Percentiles rank a stretch among this genome's conserved stretches.
These are phyloP conservation scores for Seiridium unicorne DNA, from an alignment of 2,329 filamentous ascomycete species.

Conservation along the genomic window DNA sequence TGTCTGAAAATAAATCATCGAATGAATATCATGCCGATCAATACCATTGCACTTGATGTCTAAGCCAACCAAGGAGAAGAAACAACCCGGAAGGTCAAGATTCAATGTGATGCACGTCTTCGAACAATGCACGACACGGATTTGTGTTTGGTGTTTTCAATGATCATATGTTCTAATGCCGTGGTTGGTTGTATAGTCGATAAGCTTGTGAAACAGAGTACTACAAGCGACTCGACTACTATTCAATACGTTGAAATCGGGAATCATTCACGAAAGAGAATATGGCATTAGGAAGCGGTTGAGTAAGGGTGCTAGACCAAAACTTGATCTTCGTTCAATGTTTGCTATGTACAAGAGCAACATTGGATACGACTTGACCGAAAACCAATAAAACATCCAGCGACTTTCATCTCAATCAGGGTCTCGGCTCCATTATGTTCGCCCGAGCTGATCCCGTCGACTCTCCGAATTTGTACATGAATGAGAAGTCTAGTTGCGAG, in stretches of 20 bases:
- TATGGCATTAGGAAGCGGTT: neutral
- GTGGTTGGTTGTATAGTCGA: no score
- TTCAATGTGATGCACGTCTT: no score
- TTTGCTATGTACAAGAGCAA: constrained; percentile 14
- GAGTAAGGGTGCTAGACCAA: constrained; percentile 22
- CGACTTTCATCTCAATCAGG: constrained; percentile 2
- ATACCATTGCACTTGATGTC: no score
- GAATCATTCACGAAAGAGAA: neutral
- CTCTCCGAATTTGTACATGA: constrained; percentile 21
- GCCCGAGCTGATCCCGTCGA: neutral
- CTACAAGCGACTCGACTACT: neutral
- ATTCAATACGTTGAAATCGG: neutral
- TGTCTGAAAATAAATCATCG: no score
- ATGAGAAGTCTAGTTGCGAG: constrained; percentile 12
- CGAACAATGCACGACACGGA: no score
- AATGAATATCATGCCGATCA: no score
- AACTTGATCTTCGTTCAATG: constrained; percentile 25
- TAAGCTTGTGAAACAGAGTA: neutral
- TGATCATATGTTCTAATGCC: no score
- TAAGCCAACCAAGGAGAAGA: no score
- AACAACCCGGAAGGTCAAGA: no score
- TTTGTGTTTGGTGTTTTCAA: no score
- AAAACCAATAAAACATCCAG: constrained; percentile 31
- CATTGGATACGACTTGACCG: constrained; percentile 12
- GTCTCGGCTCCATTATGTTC: neutral